Base-by-base conservation (phyloP, 768 basidiomycete species). In the Lactifluus volemus region DNA sequence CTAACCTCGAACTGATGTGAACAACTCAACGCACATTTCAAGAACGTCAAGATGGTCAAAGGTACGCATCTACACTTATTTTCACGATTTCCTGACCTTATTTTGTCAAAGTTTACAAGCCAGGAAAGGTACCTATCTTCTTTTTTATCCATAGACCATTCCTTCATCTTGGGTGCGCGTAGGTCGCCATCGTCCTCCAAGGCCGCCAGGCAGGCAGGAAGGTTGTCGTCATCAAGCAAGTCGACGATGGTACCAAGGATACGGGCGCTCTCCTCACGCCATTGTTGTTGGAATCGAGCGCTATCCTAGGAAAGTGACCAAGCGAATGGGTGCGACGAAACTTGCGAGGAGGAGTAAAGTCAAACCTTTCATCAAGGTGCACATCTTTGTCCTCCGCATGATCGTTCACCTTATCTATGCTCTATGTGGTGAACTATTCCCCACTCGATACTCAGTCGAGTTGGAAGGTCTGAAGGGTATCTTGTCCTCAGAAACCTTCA, bases 191-290 rank as follows among this genome's bases (percentile, higher is more conserved):
- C 78, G 85, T 98, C 76, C 91, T 98, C 73, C 91, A 94, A 78
- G 97, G 97, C 73, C 94, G 97, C 73, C 97, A 98, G 75, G 97
- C 97, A 67, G 97, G 97, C 73, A 93, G 92, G 81, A 99, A 99
- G 82, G 96, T 98, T 68, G 96, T 99, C 64, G 90, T 98, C 67
- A 93, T 99, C 77, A 97, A 95, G 79, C 96, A 98, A 76, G 73
- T 86, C 65, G 97, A 99, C 73, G 97, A 98, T 74, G 95, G 95
- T 45, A 92, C 88, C 69, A 98, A 98, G 78, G 92, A 94, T n/a
- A n/a, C n/a, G n/a, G n/a, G n/a, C n/a, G n/a, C n/a, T n/a, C n/a
- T 79, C 91, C 96, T 67, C 94, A 99, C 74, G 97, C 97, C 69
- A 87, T 99, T 72, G 96, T 98, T 72, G 97, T 94, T 61, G 97